Evolutionary conservation across 306 rosid genomes (phyloP).

Genomic region (Ormosia semicastrata): DNA sequence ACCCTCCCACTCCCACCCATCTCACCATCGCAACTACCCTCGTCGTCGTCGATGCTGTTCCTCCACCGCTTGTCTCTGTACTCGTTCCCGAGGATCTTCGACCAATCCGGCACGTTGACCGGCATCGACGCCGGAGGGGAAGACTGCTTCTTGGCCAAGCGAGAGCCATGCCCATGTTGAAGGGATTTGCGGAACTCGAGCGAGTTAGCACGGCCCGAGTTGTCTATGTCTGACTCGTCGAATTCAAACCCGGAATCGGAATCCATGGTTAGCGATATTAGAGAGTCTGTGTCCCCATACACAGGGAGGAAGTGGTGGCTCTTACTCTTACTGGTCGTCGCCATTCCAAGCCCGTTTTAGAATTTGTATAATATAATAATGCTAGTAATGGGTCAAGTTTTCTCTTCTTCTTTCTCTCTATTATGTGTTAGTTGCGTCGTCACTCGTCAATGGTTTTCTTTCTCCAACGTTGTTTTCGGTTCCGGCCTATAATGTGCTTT

Average conservation of each 20-base stretch:
- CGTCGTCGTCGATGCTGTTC: conserved; percentile 13
- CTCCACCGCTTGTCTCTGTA: conserved; percentile 41
- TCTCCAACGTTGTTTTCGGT: not conserved
- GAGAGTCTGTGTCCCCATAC: conserved; percentile 29
- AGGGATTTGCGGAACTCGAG: conserved; percentile 52
- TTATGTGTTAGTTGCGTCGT: not conserved
- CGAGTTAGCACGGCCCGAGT: conserved; percentile 47
- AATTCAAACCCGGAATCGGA: conserved; percentile 61
- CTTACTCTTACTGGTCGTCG: conserved; percentile 33
- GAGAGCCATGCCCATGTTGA: not conserved
- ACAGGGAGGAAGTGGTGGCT: conserved; percentile 51
- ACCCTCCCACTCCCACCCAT: conserved; percentile 37
- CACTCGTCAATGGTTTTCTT: not conserved
- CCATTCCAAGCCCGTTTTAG: too few species aligned
- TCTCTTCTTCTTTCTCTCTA: not conserved
- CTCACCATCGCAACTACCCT: conserved; percentile 1
- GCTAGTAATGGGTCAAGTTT: not conserved
- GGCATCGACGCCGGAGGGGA: conserved; percentile 55
- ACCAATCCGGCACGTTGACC: conserved; percentile 82
- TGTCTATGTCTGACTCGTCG: conserved; percentile 67
- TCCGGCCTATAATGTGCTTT: conserved; percentile 35
- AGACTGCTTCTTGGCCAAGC: conserved; percentile 31
- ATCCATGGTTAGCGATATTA: conserved; percentile 17
- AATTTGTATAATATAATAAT: too few species aligned
- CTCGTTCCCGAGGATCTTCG: conserved; percentile 73